Base-by-base conservation (phyloP, 2,329 filamentous ascomycete genomes). In the Exophiala viscosa region DNA sequence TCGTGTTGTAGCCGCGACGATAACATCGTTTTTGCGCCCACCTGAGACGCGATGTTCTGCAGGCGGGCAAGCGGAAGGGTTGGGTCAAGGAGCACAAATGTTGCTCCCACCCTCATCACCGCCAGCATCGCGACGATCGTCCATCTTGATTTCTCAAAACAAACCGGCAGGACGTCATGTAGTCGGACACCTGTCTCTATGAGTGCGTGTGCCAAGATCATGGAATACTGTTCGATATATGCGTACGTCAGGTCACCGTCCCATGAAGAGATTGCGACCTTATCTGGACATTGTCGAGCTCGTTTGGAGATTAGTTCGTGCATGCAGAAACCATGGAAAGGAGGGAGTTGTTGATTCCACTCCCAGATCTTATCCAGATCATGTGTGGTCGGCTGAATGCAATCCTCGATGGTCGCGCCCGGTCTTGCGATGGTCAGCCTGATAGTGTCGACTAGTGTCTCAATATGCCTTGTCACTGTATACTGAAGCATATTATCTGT, bases 131-230 rank as follows among this genome's bases (percentile, higher is more conserved):
- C 66, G 32, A 74, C 66, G 11, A 73, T 63, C 9, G 70, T 65
- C 72, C 72, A 74, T 10, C 66, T 66, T 0, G 72, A 74, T 51
- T 74, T 74, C 40, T 74, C 71, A 38, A 74, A 73, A 43, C 66
- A 72, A 3, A 73, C 39, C 2, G 69, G 69, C 23, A 74, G 67
- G 45, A 70, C 68, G 3, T 64, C 62, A 28, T 71, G 67, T 0
- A 73, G 64, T 8, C 68, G 66, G 23, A 77, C 64, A 11, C 72
- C 73, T 11, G 71, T 59, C 1, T 60, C 55, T 1, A 62, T 62
- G 3, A 76, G 62, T 32, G 71, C 65, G 32, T 67, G 65, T 3
- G 70, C 68, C 17, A 69, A 64, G 42, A 59, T 66, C 45, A 54
- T 73, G 41, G 65, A 70, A 33, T 49, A 48, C 17, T 36, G 36